These are phyloP conservation scores for Paraglomus brasilianum DNA, from an alignment of 192 early-diverging fungal genomes.

Conservation along the genomic window DNA sequence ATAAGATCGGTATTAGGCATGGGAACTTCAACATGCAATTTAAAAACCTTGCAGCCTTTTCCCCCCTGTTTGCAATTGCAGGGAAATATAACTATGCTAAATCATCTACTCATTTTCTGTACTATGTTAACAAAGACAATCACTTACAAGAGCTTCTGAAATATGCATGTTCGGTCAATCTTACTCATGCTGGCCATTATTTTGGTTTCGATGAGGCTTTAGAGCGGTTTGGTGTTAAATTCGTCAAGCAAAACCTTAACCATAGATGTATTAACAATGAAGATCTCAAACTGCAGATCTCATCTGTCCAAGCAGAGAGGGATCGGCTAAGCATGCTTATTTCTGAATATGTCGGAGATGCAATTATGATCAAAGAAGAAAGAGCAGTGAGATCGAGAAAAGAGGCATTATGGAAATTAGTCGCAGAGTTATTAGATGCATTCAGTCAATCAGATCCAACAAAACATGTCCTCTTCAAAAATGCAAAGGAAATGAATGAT, in stretches of 20 bases:
- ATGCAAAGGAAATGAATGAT: neutral
- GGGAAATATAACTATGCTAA: neutral
- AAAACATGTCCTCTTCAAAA: conserved; percentile 1
- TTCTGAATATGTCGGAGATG: neutral
- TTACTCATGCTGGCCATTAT: neutral
- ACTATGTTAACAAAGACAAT: neutral
- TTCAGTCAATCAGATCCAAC: neutral
- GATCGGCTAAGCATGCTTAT: neutral
- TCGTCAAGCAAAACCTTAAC: conserved; percentile 13
- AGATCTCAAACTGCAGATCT: conserved; percentile 3
- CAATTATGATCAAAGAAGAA: neutral
- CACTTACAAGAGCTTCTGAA: neutral
- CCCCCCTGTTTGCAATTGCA: neutral
- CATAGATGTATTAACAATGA: neutral
- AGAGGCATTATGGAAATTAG: neutral
- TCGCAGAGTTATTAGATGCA: neutral
- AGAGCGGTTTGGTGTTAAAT: neutral
- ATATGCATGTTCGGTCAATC: neutral
- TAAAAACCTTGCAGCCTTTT: neutral
- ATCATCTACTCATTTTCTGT: neutral
- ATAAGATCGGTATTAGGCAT: neutral
- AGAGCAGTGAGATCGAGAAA: conserved; percentile 1
- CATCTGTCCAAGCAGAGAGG: conserved; percentile 5
- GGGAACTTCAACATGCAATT: neutral
- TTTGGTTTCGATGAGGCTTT: conserved; percentile 4